Base-by-base conservation (phyloP, 208 protist species). In the Trypanosomatidae sp. region DNA sequence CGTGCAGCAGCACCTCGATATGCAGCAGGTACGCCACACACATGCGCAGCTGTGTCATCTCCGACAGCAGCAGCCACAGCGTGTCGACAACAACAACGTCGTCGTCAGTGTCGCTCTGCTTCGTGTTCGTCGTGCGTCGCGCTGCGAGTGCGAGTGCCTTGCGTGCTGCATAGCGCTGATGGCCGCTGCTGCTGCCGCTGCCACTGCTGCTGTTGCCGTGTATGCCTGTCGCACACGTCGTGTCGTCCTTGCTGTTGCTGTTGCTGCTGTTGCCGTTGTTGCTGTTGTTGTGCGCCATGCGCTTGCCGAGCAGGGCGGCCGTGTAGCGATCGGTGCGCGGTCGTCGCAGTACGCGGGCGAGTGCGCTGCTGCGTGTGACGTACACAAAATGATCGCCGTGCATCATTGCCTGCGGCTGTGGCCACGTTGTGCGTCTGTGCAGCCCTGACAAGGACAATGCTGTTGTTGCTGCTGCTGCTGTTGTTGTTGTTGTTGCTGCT, bases 41-140 rank as follows among this genome's bases (percentile, higher is more conserved):
- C 16, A 56, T 11, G 13, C 56, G 55, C 23, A 70, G 45, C 24
- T 56, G 63, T 6, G 21, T 28, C 55, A 70, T 58, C 18, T 65
- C 52, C 15, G 45, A 51, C 24, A 70, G 21, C 4, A 48, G 39
- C 21, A 45, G 27, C 53, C 56, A 60, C 40, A 70, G 28, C 45
- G 32, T 32, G 13, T 52, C 54, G 4, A 30, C 26, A 30, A 30
- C n/a, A n/a, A n/a, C n/a, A n/a, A n/a, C n/a, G n/a, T n/a, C n/a
- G n/a, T 4, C 46, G 32, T 2, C 30, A 35, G 11, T 35, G 11
- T 35, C 11, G n/a, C 30, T 15, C 11, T 11, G 30, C n/a, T 35
- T 35, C 11, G 11, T 35, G 11, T 35, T 35, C n/a, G 11, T 35
- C 30, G 11, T 35, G 30, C n/a, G 30, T 35, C 11, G 30, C 11